These are phyloP conservation scores for Fraxinus latifolia DNA, from an alignment of 305 asterid genomes.

Conservation along the genomic window DNA sequence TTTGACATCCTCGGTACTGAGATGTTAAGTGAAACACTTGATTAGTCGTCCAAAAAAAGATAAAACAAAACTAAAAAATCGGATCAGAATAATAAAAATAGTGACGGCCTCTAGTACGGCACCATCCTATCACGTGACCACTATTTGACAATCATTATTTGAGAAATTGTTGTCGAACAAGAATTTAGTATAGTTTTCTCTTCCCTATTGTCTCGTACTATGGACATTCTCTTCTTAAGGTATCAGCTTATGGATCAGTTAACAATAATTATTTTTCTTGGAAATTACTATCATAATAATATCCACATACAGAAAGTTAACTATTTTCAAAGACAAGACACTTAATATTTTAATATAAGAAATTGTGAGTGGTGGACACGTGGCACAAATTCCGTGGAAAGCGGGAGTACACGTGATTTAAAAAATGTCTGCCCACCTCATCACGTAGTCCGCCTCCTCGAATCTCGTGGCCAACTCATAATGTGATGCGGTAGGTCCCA, in stretches of 20 bases:
- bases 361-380: slow-evolving; percentile 23
- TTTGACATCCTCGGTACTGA: too few relatives aligned
- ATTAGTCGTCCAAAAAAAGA: too few relatives aligned
- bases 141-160: too few relatives aligned
- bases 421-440: slow-evolving; percentile 49
- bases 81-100: too few relatives aligned
- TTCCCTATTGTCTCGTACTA: slow-evolving; percentile 25
- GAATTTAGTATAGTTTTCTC: background rate
- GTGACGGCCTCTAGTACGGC: background rate
- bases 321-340: background rate
- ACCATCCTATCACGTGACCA: too few relatives aligned
- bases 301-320: background rate
- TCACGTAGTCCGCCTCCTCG: slow-evolving; percentile 46
- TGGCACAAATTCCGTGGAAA: slow-evolving; percentile 40
- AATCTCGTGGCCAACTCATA: slow-evolving; percentile 89
- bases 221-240: slow-evolving; percentile 56
- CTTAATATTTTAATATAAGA: background rate
- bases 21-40: too few relatives aligned
- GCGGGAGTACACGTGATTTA: slow-evolving; percentile 66
- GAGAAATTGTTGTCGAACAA: too few relatives aligned
- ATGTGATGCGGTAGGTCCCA: slow-evolving; percentile 41
- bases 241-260: slow-evolving; percentile 81
- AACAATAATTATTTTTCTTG: slow-evolving; percentile 42
- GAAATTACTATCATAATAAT: slow-evolving; percentile 38
- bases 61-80: too few relatives aligned